Evolutionary conservation across 129 eudicot genomes (phyloP), one percentile per base, ranked within the genome.

Genomic region (Solidago caesia): DNA sequence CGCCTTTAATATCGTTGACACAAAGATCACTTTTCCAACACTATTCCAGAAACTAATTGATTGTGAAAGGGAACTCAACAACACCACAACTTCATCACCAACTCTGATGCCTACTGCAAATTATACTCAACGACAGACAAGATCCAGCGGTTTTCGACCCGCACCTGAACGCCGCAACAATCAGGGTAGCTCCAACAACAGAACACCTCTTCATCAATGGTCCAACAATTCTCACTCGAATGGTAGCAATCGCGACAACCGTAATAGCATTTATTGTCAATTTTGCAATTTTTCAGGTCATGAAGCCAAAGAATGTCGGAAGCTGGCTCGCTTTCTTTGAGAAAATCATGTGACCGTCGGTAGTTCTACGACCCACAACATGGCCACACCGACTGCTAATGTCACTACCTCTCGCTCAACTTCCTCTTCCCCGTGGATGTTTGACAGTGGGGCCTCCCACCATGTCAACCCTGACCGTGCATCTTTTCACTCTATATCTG

Each of bases 91-190:
- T 33, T 12, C n/a, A 15, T 1, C 63, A 5, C 51, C 63, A 63
- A 49, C 72, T 4, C 51, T 65, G 12, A 64, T 75, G 52, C 43
- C 72, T 25, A 75, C 72, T 1, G 25, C 52, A 42, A 75, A 75
- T 43, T 51, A 15, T 53, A 64, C 79, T 43, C 53, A 75, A 33
- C 51, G 41, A 61, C 46, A 71, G 9, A 8, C 64, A 53, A 55
- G 33, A 15, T 13, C 21, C n/a, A n/a, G n/a, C 3, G 10, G 12
- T n/a, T n/a, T 39, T 0, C 41, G 72, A 65, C 33, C 39, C 5
- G 10, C 61, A 46, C 41, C 64, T 3, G 21, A 64, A 5, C 11
- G 59, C 0, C 46, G 53, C 71, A 62, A 75, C 64, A 64, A 27
- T 10, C 76, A 56, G n/a, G 16, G 41, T 4, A 44, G n/a, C 14